A percentile compares a stretch with the other conserved stretches of the same genome.
phyloP scores from a whole-genome alignment of 768 basidiomycete genomes.

The Russula sp. region DNA sequence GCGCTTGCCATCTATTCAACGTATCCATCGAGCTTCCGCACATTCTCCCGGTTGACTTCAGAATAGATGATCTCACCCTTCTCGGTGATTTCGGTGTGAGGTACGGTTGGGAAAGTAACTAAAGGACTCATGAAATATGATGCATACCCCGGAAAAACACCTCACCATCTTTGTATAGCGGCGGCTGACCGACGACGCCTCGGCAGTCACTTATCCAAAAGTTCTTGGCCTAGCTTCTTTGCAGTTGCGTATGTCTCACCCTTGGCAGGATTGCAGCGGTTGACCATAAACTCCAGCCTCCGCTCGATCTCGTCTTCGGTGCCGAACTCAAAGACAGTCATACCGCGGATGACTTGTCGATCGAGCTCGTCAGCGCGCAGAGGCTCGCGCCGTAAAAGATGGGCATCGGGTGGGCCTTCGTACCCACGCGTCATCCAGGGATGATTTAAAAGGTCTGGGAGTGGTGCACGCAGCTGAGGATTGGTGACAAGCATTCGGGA shows the following conservation, averaged over 20 bases:
- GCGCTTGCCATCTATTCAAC: conserved; percentile 98
- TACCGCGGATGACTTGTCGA: too few relatives aligned
- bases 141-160: background rate
- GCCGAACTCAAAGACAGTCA: too few relatives aligned
- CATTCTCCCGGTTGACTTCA: conserved; percentile 93
- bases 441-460: too few relatives aligned
- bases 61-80: conserved; percentile 95
- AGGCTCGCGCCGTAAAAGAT: too few relatives aligned
- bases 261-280: conserved; percentile 71
- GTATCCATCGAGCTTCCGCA: conserved; percentile 96
- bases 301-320: conserved; percentile 80
- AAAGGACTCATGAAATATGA: background rate
- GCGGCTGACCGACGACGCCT: conserved; percentile 78
- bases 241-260: conserved; percentile 94
- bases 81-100: conserved; percentile 87
- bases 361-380: too few relatives aligned
- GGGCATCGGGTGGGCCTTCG: conserved; percentile 90
- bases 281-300: conserved; percentile 89
- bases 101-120: conserved; percentile 99
- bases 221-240: conserved; percentile 93
- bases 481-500: too few relatives aligned
- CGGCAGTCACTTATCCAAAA: conserved; percentile 93
- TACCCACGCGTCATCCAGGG: too few relatives aligned
- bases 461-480: too few relatives aligned
- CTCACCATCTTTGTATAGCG: conserved; percentile 93